Evolutionary conservation across 2,329 filamentous ascomycete species (phyloP), one percentile per base, ranked within the genome.

Genomic region (Bisporella sp.): DNA sequence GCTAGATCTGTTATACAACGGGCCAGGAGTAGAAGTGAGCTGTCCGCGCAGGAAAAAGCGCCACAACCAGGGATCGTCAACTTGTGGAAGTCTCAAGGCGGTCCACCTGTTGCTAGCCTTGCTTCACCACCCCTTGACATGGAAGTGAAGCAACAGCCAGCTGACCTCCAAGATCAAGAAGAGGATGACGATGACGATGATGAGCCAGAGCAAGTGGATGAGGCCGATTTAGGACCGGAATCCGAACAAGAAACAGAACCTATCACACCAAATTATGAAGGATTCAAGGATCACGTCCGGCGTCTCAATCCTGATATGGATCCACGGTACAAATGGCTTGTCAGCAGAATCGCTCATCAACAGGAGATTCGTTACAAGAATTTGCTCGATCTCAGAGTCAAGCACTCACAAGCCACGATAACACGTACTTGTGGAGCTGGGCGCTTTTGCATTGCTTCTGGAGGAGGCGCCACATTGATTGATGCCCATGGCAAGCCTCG

Each of bases 321-420:
- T n/a, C 70, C 75, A 6, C 75, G 62, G 4, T 75, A 78, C 59
- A 69, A 62, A 32, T 84, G 82, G 66, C 74, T 96, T 56, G 79
- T 92, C 11, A 86, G 93, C 31, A 83, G 90, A 43, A 86, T 96
- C 58, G 87, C 87, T 0, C 79, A 88, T 57, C 89, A 95, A 62
- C 89, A 96, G 65, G 73, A 85, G 44, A 73, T 82, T 52, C 81
- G 90, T 49, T 95, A 91, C 68, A 93, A 91, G 66, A 79, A 80
- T 31, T 72, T 96, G 12, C 73, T 92, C 31, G 83, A 81, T 37
- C 72, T 76, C 54, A 85, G 82, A 62, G 74, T 88, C 50, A 85
- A 85, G 59, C 90, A 96, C 62, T 71, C 82, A 1, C 74, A 77
- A 44, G 73, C 76, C 3, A 78, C 85, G 1, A 72, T 73, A 30